These are phyloP conservation scores for Protomyces inouyei DNA, from an alignment of 1,139 yeast species.

Conservation along the genomic window DNA sequence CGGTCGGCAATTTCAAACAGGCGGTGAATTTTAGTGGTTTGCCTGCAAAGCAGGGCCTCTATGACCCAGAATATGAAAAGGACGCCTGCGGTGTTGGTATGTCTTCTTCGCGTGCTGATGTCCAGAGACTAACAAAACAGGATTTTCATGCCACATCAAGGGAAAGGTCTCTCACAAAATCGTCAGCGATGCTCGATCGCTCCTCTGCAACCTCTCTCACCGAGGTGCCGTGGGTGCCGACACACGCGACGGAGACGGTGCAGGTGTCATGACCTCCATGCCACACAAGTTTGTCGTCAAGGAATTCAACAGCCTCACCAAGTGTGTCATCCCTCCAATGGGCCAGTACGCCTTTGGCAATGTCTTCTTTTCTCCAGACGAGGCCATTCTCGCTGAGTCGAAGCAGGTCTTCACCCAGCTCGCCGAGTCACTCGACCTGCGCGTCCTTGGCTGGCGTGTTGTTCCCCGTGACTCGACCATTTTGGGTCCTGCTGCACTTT, in stretches of 20 bases:
- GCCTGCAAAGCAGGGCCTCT: conserved; percentile 83
- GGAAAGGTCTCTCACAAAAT: conserved; percentile 85
- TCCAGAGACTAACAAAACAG: neutral
- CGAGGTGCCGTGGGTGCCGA: conserved; percentile 96
- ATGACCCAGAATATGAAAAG: conserved; percentile 88
- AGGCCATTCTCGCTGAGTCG: conserved; percentile 58
- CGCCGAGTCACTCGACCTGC: conserved; percentile 69
- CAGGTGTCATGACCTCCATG: conserved; percentile 89
- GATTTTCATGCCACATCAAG: conserved; percentile 85
- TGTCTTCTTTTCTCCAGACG: conserved; percentile 81
- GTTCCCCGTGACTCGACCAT: conserved; percentile 95
- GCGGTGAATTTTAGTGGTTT: conserved; percentile 88
- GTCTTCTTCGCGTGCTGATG: conserved; percentile 37
- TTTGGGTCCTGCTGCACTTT: conserved; percentile 88
- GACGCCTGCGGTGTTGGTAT: conserved; percentile 94
- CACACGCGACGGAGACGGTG: conserved; percentile 98
- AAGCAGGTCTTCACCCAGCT: conserved; percentile 72
- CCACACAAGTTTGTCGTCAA: conserved; percentile 82
- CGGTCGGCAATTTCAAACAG: conserved; percentile 63
- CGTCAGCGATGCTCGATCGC: conserved; percentile 73
- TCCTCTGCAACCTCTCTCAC: conserved; percentile 96
- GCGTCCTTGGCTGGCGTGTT: conserved; percentile 87
- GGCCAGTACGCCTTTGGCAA: conserved; percentile 97
- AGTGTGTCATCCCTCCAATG: conserved; percentile 38
- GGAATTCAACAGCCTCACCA: conserved; percentile 54